These are phyloP conservation scores for Ganoderma lingzhi DNA, from an alignment of 1,284 basidiomycete genomes.

Conservation along the genomic window DNA sequence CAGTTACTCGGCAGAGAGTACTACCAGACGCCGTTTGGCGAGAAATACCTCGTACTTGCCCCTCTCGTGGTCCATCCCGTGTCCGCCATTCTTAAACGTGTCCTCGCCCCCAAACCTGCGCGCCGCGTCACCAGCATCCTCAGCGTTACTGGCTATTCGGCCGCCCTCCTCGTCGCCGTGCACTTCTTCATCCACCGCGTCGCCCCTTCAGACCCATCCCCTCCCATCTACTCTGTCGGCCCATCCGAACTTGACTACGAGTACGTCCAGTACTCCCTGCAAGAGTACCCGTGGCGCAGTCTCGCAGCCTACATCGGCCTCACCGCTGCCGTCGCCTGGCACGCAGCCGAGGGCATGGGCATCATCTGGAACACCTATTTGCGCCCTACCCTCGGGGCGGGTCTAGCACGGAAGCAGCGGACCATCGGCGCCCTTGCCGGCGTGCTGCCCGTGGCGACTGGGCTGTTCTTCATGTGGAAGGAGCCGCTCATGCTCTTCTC, in stretches of 20 bases:
- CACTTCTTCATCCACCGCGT: conserved; percentile 71
- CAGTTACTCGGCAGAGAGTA: conserved; percentile 67
- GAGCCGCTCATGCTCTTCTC: conserved; percentile 67
- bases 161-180: conserved; percentile 62
- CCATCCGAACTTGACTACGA: conserved; percentile 78
- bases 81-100: conserved; percentile 63
- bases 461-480: conserved; percentile 57
- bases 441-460: conserved; percentile 58
- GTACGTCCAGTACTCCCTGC: conserved; percentile 73
- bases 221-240: conserved; percentile 65
- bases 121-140: conserved; percentile 56
- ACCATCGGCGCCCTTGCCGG: conserved; percentile 44
- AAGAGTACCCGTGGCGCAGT: conserved; percentile 65
- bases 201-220: conserved; percentile 50
- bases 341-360: conserved; percentile 63
- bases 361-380: conserved; percentile 62
- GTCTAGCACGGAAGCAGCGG: conserved; percentile 41
- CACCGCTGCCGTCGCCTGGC: conserved; percentile 57
- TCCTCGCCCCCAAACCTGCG: conserved; percentile 47
- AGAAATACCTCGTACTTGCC: conserved; percentile 66
- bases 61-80: conserved; percentile 68
- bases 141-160: conserved; percentile 63
- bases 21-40: conserved; percentile 73
- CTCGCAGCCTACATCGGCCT: conserved; percentile 69
- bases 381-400: conserved; percentile 34